These are phyloP conservation scores for Polychytrium aggregatum DNA, from an alignment of 192 early-diverging fungal species.

Conservation along the genomic window DNA sequence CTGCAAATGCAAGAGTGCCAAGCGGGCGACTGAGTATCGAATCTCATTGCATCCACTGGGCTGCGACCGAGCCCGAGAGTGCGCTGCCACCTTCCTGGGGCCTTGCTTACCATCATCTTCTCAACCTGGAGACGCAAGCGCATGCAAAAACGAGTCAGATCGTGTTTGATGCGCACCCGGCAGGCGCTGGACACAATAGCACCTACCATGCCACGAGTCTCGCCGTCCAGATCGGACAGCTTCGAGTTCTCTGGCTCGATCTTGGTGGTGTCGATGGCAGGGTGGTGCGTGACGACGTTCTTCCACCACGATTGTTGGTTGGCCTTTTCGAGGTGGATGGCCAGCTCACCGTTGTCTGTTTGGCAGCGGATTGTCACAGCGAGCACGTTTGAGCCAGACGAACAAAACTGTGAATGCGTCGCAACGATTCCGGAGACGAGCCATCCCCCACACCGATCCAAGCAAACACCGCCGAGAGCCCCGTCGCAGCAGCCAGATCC, in stretches of 20 bases:
- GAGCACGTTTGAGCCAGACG: too few relatives aligned
- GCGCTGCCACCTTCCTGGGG: too few relatives aligned
- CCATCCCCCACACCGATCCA: too few relatives aligned
- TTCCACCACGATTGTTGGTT: constrained; percentile 84
- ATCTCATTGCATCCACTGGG: too few relatives aligned
- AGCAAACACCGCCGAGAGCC: too few relatives aligned
- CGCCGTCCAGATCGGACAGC: constrained; percentile 74
- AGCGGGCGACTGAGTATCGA: too few relatives aligned
- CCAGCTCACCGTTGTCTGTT: constrained; percentile 52
- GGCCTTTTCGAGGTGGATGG: constrained; percentile 73
- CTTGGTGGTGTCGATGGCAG: constrained; percentile 77
- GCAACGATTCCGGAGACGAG: too few relatives aligned
- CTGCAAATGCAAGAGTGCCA: constrained; percentile 32
- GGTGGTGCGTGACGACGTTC: constrained; percentile 63
- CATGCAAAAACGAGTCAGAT: neutral
- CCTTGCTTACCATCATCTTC: constrained; percentile 96
- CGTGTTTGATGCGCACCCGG: neutral
- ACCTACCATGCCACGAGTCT: constrained; percentile 70
- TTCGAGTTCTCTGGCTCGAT: constrained; percentile 87
- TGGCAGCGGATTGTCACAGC: neutral
- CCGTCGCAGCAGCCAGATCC: too few relatives aligned
- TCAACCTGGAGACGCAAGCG: constrained; percentile 50
- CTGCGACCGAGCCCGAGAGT: too few relatives aligned
- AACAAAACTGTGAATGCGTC: too few relatives aligned
- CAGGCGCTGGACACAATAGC: neutral